Evolutionary conservation across 2,329 filamentous ascomycete species (phyloP), one percentile per base, ranked within the genome.

Genomic region (Colletotrichum spinosum): DNA sequence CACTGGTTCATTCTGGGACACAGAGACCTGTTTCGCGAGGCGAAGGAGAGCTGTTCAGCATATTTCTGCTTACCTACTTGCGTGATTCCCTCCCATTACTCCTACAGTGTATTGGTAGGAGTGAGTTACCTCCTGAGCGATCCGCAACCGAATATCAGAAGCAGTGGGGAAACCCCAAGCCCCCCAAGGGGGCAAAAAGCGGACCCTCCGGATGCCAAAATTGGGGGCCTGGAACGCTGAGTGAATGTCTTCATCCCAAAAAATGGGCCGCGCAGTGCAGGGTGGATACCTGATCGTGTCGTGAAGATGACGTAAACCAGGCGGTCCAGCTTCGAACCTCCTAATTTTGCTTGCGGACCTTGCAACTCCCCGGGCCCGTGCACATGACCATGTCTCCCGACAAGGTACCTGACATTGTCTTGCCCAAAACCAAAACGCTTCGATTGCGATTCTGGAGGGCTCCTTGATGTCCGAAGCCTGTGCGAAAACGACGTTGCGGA

Each of bases 281-380:
- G 51, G 52, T 63, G 51, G 58, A 38, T 39, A 37, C 37, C 33
- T 35, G n/a, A 15, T 41, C 52, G 46, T 57, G 53, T 53, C 25
- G 15, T 57, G 37, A 34, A 54, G 58, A 53, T 66, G 63, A 66
- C 63, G 63, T 63, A 66, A 53, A 41, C 52, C 25, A 25, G 25
- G 25, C 25, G 25, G 25, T 5, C 25, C 25, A 25, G 25, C 25
- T 25, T 25, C 25, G 25, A 4, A 25, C 25, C 25, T 34, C 33
- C 51, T 44, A 34, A 5, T 49, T 9, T 57, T 25, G 63, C 42
- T 66, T 63, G 52, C 62, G 62, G 62, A 62, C 62, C 53, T 65
- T 48, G 25, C 58, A 65, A 53, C 58, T 38, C n/a, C 25, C 53
- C 48, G 63, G 63, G 63, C 44, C 63, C 59, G 58, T 66, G 63